Percentiles rank a stretch among this genome's conserved stretches.
Evolutionary conservation across 495 filamentous ascomycete genomes (phyloP).

Genomic region (Pseudomonodictys pantanalensis): DNA sequence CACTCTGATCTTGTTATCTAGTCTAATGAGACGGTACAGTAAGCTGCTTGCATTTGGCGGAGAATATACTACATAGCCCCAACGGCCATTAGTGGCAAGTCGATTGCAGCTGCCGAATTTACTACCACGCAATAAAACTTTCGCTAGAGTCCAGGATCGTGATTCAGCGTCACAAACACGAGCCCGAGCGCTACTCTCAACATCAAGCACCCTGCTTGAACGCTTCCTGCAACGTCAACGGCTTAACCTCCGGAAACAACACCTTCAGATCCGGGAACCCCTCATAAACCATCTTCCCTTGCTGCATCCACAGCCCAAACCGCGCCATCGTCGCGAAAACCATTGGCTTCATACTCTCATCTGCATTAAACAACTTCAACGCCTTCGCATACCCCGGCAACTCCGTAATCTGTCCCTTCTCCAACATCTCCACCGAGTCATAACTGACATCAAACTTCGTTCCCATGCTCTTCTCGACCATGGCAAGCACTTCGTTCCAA

Average conservation of each 20-base stretch:
- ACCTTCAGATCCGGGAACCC: not conserved
- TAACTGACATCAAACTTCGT: conserved; percentile 15
- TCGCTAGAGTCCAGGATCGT: too few species aligned
- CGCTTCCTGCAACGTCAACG: not conserved
- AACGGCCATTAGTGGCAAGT: not conserved
- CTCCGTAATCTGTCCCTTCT: conserved; percentile 5
- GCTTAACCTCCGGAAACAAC: conserved; percentile 9
- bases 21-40: not conserved
- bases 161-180: too few species aligned
- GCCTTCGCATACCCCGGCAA: not conserved
- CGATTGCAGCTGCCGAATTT: too few species aligned
- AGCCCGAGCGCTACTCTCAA: too few species aligned
- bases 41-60: not conserved
- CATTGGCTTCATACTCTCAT: not conserved
- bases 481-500: conserved; percentile 7
- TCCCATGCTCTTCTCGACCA: conserved; percentile 5
- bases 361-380: not conserved
- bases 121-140: not conserved
- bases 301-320: not conserved
- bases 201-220: not conserved
- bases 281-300: not conserved
- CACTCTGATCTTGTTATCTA: not conserved
- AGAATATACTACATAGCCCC: not conserved
- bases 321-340: not conserved
- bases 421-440: conserved; percentile 16